phyloP scores from a whole-genome alignment of 495 filamentous ascomycete genomes.

The Tuber indicum region DNA sequence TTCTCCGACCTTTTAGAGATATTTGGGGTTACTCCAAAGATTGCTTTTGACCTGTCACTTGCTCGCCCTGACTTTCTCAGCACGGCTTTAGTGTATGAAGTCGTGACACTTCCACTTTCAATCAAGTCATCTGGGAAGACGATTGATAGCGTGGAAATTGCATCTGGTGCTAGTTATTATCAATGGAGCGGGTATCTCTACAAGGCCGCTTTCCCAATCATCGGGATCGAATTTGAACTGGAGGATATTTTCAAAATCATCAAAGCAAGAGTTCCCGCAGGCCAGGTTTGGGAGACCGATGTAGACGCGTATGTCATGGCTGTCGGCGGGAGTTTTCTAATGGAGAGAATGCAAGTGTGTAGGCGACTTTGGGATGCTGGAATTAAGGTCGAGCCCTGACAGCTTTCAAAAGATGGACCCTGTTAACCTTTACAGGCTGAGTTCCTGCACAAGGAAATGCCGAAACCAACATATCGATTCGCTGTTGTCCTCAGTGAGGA shows the following conservation, averaged over 20 bases:
- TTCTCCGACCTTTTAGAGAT: slow-evolving; percentile 73
- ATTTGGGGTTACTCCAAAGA: slow-evolving; percentile 57
- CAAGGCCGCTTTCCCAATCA: slow-evolving; percentile 74
- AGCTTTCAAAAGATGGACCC: slow-evolving; percentile 7
- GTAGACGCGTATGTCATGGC: slow-evolving; percentile 85
- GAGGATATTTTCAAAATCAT: slow-evolving; percentile 88
- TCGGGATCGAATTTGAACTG: slow-evolving; percentile 89
- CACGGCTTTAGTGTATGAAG: slow-evolving; percentile 84
- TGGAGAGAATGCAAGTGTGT: slow-evolving; percentile 69
- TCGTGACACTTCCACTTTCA: slow-evolving; percentile 60
- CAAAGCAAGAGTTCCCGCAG: slow-evolving; percentile 53
- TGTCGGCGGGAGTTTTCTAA: slow-evolving; percentile 71
- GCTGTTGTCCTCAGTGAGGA: slow-evolving; percentile 72
- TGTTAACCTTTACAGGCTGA: slow-evolving; percentile 51
- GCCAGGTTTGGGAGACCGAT: slow-evolving; percentile 56
- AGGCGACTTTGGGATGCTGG: slow-evolving; percentile 66
- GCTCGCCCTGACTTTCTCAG: slow-evolving; percentile 50
- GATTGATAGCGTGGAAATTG: background rate
- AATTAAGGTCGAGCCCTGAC: slow-evolving; percentile 54
- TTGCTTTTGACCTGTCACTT: slow-evolving; percentile 44
- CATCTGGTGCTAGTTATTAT: slow-evolving; percentile 1
- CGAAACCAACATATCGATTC: slow-evolving; percentile 66
- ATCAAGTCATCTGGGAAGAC: slow-evolving; percentile 25
- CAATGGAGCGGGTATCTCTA: slow-evolving; percentile 73
- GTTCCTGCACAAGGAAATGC: slow-evolving; percentile 68